Evolutionary conservation across 2,329 filamentous ascomycete genomes (phyloP), one percentile per base, ranked within the genome.

Genomic region (Diaporthe ampelina): DNA sequence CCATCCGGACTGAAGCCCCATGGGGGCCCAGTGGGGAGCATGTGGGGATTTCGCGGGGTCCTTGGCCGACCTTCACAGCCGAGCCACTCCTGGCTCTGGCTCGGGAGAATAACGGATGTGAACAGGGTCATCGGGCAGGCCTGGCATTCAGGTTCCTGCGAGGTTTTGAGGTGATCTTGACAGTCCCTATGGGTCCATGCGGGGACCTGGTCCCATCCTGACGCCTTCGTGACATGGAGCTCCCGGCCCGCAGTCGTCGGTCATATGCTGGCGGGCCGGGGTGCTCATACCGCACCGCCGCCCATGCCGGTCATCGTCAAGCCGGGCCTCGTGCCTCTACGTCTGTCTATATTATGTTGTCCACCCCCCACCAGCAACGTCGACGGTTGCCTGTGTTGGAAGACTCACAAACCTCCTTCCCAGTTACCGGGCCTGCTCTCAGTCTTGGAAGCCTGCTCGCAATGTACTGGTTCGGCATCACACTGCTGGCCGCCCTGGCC

Each of bases 401-500:
- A 29, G n/a, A 19, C n/a, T 43, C 15, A 15, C 37, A n/a, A 5
- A 45, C 37, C 3, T 35, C 26, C 40, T 15, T 8, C 24, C 15
- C 19, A n/a, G 40, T 15, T 17, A n/a, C 43, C 17, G 10, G 26
- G 40, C 15, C 40, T 63, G 6, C 37, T 13, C 24, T 21, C 11
- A 24, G 17, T 19, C 13, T 43, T 43, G 15, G 43, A 45, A 32
- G 17, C 24, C 21, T 26, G 59, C 11, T 37, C 37, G n/a, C 58
- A 68, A 70, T 65, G 52, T 59, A 56, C 29, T 69, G 67, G 70
- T 54, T 26, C 58, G 8, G 9, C 7, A 29, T 75, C 52, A 10
- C 48, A 24, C 61, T 65, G 45, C 57, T 67, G 67, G 74, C 52
- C 35, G 50, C 58, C 29, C 65, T 75, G 58, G 67, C 58, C 71